Evolutionary conservation across 129 eudicot species (phyloP).

Genomic region (Smallanthus sonchifolius): DNA sequence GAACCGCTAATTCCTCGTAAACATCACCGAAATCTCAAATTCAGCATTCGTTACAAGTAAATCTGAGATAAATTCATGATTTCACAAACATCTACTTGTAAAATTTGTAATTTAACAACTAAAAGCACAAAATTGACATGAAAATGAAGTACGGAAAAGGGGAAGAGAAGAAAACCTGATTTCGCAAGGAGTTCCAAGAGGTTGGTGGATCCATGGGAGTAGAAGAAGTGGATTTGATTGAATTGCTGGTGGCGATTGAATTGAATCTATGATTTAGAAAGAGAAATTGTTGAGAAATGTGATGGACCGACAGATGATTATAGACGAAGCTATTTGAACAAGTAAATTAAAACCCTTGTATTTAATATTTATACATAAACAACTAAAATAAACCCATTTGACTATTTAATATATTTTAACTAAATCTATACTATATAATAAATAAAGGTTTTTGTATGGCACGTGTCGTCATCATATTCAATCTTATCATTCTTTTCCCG

Average conservation of each 20-base stretch:
- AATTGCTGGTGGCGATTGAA: neutral
- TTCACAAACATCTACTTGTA: neutral
- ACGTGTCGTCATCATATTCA: no score
- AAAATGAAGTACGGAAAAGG: neutral
- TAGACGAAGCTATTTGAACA: constrained; percentile 18
- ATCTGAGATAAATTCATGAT: neutral
- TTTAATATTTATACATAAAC: neutral
- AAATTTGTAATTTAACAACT: neutral
- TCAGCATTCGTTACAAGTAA: neutral
- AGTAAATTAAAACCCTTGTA: neutral
- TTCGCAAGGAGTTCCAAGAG: constrained; percentile 37
- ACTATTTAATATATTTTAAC: neutral
- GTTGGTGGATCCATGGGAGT: constrained; percentile 40
- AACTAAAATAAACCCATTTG: neutral
- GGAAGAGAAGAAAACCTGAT: constrained; percentile 22
- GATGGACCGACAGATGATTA: constrained; percentile 39
- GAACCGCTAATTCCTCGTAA: neutral
- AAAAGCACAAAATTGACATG: constrained; percentile 13
- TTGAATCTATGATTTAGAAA: neutral
- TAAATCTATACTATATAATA: no score
- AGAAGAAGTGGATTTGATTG: neutral
- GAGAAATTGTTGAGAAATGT: constrained; percentile 6
- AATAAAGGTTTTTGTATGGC: no score
- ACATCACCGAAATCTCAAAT: neutral
- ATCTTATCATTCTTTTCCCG: no score